Evolutionary conservation across 139 green algal genomes (phyloP), one percentile per base, ranked within the genome.

Genomic region (Marvania coccoides): DNA sequence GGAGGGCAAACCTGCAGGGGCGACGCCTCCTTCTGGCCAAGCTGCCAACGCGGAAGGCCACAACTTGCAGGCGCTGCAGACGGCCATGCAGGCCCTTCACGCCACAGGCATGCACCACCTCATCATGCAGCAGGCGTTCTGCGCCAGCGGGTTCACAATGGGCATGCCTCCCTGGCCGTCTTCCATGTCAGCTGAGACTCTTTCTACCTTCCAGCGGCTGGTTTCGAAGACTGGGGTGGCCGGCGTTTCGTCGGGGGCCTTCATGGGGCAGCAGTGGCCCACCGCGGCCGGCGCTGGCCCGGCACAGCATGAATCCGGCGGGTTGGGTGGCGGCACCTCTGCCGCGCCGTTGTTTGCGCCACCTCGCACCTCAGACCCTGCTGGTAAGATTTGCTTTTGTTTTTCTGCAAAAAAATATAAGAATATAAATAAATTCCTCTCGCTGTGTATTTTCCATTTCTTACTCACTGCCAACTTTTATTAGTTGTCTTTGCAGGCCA

Each of bases 11-110:
- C 53, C 14, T 45, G 34, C 35, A 68, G 46, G 42, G 60, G 60
- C 31, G 45, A 42, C 61, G 57, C 30, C 60, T 58, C 10, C 42
- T 42, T 31, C 56, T 67, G 38, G 56, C 61, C 10, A 67, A 67
- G 61, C 61, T 67, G 19, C 57, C 45, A 19, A 45, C 42, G n/a
- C 45, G n/a, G 31, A 57, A 31, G 33, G 31, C 7, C 23, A 47
- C 47, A 46, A 60, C 14, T 46, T 35, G 13, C 36, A 36, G 14
- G 67, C 67, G 1, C 14, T 74, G 12, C 58, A 69, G 33, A 48
- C 67, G 1, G 67, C 67, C 58, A 74, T 74, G 40, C 67, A 74
- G 55, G 67, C 67, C 12, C 34, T 74, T 19, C 67, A 68, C 1
- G 26, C 42, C 26, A 57, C 67, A 2, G 67, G 67, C 4, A 19